A percentile compares a stretch with the other conserved stretches of the same genome.
Conservation (phyloP, 2,329 filamentous ascomycete species). For the Alternaria consortialis region DNA sequence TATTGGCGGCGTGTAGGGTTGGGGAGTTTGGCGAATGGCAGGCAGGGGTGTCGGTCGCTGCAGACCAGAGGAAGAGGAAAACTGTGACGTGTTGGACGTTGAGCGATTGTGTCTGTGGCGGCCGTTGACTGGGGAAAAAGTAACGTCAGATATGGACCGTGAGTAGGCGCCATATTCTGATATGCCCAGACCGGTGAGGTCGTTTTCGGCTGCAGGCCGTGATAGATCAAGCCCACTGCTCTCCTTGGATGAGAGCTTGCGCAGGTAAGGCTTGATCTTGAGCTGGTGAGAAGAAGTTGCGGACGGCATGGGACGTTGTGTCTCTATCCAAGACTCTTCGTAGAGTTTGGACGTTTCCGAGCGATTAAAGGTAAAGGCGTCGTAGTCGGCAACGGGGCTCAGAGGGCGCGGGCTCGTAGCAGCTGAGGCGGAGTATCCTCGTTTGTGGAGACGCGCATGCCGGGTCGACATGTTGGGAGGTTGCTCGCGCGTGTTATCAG, state of each 20-base stretch:
- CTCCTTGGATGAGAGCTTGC: slow-evolving; percentile 62
- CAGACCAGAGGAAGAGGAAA: slow-evolving; percentile 60
- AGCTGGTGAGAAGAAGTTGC: slow-evolving; percentile 35
- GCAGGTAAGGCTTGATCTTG: slow-evolving; percentile 65
- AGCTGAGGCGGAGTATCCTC: slow-evolving; percentile 51
- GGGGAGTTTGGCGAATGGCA: slow-evolving; percentile 64
- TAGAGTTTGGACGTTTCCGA: slow-evolving; percentile 46
- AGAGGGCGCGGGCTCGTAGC: slow-evolving; percentile 46
- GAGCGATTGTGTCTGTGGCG: slow-evolving; percentile 60
- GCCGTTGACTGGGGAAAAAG: slow-evolving; percentile 52
- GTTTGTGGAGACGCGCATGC: slow-evolving; percentile 53
- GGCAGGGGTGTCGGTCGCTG: slow-evolving; percentile 62
- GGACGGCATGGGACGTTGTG: slow-evolving; percentile 36
- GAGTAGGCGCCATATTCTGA: slow-evolving; percentile 55
- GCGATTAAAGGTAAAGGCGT: slow-evolving; percentile 45
- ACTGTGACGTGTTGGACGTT: slow-evolving; percentile 64
- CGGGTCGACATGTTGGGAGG: slow-evolving; percentile 20
- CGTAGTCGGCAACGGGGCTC: slow-evolving; percentile 41
- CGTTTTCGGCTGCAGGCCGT: slow-evolving; percentile 64
- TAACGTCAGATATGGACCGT: slow-evolving; percentile 55
- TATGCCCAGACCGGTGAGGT: slow-evolving; percentile 64
- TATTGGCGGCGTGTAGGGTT: slow-evolving; percentile 63
- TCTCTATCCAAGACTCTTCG: slow-evolving; percentile 46
- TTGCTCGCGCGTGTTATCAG: slow-evolving; percentile 16
- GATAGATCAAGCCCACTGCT: slow-evolving; percentile 63